Conservation (phyloP, 306 rosid genomes). For the Trichosanthes cucumerina region DNA sequence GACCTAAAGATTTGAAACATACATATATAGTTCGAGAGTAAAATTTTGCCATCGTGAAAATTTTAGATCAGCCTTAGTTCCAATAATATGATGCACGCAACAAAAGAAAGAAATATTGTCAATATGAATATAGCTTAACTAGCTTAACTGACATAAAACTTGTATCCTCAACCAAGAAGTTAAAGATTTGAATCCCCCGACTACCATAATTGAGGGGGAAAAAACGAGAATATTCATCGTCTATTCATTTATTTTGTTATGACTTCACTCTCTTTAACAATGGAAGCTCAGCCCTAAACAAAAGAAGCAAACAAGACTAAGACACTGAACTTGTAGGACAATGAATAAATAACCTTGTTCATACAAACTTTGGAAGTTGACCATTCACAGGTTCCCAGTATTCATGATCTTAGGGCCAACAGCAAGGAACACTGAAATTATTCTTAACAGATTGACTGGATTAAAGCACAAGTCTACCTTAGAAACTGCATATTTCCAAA, state of each 20-base stretch:
- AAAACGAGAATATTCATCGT: background rate
- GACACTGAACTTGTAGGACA: background rate
- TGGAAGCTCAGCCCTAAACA: background rate
- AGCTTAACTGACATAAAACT: too few relatives aligned
- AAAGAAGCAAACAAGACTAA: background rate
- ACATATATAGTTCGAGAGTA: too few relatives aligned
- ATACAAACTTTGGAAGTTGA: background rate
- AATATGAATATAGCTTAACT: too few relatives aligned
- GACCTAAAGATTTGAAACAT: too few relatives aligned
- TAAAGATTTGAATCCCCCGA: too few relatives aligned
- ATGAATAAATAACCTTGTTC: background rate
- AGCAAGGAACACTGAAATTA: background rate
- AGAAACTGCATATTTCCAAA: constrained; percentile 22
- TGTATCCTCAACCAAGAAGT: too few relatives aligned
- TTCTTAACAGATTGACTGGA: background rate
- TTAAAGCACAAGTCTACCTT: background rate
- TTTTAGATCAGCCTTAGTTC: too few relatives aligned
- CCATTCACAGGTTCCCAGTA: too few relatives aligned
- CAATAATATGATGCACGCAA: background rate
- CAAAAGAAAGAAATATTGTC: too few relatives aligned
- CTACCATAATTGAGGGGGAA: too few relatives aligned
- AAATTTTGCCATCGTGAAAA: too few relatives aligned
- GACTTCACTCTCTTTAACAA: background rate
- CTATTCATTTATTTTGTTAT: background rate
- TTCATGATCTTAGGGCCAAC: too few relatives aligned